Evolutionary conservation across 2,329 filamentous ascomycete genomes (phyloP), one percentile per base, ranked within the genome.

Genomic region (Xylaria sp.): DNA sequence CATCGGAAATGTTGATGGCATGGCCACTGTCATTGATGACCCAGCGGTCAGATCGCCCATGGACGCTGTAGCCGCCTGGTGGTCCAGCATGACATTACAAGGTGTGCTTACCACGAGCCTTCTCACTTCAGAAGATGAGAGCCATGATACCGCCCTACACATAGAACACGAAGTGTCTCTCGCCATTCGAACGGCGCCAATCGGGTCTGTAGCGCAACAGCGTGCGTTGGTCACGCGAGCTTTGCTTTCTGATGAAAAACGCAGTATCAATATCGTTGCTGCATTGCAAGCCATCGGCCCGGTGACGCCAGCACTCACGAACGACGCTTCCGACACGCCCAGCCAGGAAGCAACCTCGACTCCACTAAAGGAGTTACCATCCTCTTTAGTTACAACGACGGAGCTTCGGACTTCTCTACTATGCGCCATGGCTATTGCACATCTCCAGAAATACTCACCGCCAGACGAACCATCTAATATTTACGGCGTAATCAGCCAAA

Each of bases 61-160:
- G 73, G 95, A 98, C 80, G 94, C 94, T 13, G 89, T 98, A 61
- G 93, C 94, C 7, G 93, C 94, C 1, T 98, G 94, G 94, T 96
- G 91, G 84, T 97, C 94, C 0, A 93, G 89, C 72, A 85, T 91
- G 65, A 85, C 89, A 13, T 82, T 97, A 46, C 92, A 94, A 75
- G 86, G 87, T 66, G 90, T 89, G 2, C 85, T 98, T 34, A 84
- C 89, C 13, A 84, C 84, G 18, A 90, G 88, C 44, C 84, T 97
- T 41, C 86, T 87, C 51, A 81, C 82, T 15, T 80, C 84, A 39
- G 86, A 87, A 67, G 84, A 85, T 12, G 81, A 82, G 20, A 81
- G 77, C n/a, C 79, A 80, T 63, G 78, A 80, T 39, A 79, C 78
- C 46, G 81, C 84, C 44, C 73, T 73, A 55, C 70, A 74, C 37